A percentile compares a stretch with the other conserved stretches of the same genome.
Evolutionary conservation across 768 basidiomycete genomes (phyloP).

Genomic region (Dioszegia aurantiaca): DNA sequence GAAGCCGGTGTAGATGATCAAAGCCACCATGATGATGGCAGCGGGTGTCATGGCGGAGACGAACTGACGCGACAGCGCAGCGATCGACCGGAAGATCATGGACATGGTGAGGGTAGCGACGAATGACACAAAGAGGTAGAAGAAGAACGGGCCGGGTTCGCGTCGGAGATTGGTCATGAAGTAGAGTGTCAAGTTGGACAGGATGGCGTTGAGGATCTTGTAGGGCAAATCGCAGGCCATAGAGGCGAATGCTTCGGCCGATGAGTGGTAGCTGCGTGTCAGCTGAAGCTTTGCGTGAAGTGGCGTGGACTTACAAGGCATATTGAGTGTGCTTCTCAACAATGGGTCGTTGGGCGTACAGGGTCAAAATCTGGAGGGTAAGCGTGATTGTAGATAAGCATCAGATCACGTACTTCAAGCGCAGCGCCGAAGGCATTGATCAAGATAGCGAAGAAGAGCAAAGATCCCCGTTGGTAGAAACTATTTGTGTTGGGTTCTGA

Average conservation of each 20-base stretch:
- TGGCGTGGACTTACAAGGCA: conserved; percentile 34
- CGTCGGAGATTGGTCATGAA: conserved; percentile 56
- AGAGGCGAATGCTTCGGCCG: conserved; percentile 49
- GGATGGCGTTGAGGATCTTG: conserved; percentile 43
- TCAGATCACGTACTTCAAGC: conserved; percentile 28
- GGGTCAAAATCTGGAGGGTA: conserved; percentile 44
- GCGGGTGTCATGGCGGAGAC: conserved; percentile 62
- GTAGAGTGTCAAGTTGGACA: conserved; percentile 54
- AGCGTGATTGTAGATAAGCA: conserved; percentile 13
- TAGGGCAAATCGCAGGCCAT: conserved; percentile 52
- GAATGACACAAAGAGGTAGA: conserved; percentile 60
- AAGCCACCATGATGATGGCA: conserved; percentile 63
- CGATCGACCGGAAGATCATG: conserved; percentile 61
- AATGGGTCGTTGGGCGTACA: conserved; percentile 54
- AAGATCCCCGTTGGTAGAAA: conserved; percentile 41
- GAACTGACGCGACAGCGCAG: conserved; percentile 65
- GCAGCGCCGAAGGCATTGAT: conserved; percentile 58
- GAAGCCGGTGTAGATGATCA: conserved; percentile 69
- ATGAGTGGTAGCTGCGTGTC: conserved; percentile 58
- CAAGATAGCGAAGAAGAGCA: conserved; percentile 58
- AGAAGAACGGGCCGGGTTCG: conserved; percentile 57
- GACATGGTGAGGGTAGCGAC: conserved; percentile 59
- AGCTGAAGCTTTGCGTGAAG: background rate
- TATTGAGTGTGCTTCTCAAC: conserved; percentile 58
- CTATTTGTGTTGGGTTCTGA: conserved; percentile 33